Percentiles rank a stretch among this genome's conserved stretches.
These are phyloP conservation scores for Zoysia pacifica DNA, from an alignment of 176 grass and related monocot genomes.

Conservation along the genomic window DNA sequence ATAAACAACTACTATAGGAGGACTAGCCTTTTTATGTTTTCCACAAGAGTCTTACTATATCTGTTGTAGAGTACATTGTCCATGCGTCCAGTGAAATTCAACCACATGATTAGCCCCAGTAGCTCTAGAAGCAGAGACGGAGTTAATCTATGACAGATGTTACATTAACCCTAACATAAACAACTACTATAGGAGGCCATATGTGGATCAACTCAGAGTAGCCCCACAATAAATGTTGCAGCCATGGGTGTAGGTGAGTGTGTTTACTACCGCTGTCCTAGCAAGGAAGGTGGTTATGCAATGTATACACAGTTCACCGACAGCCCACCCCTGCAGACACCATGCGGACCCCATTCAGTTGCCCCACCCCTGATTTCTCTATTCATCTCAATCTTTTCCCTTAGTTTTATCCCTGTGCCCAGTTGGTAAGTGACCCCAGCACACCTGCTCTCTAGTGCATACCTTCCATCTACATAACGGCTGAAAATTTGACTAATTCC, in stretches of 20 bases:
- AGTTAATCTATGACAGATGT: constrained; percentile 33
- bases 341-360: constrained; percentile 41
- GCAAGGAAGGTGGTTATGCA: constrained; percentile 60
- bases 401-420: constrained; percentile 17
- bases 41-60: too few relatives aligned
- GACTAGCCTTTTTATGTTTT: too few relatives aligned
- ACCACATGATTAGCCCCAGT: constrained; percentile 23
- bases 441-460: constrained; percentile 42
- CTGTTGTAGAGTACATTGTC: too few relatives aligned
- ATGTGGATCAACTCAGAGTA: constrained; percentile 44
- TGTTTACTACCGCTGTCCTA: constrained; percentile 70
- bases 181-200: constrained; percentile 31
- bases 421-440: constrained; percentile 43
- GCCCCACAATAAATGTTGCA: constrained; percentile 70
- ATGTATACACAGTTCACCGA: constrained; percentile 61
- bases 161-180: constrained; percentile 27
- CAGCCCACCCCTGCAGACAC: constrained; percentile 54
- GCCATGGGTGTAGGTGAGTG: constrained; percentile 66
- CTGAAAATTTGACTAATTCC: too few relatives aligned
- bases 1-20: constrained; percentile 29
- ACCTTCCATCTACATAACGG: constrained; percentile 19
- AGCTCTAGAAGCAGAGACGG: constrained; percentile 9
- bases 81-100: too few relatives aligned
- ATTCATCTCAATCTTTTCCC: constrained; percentile 8
- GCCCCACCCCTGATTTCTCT: constrained; percentile 35